Conservation (phyloP, 2,329 filamentous ascomycete genomes). For the Sclerotinia sclerotiorum region DNA sequence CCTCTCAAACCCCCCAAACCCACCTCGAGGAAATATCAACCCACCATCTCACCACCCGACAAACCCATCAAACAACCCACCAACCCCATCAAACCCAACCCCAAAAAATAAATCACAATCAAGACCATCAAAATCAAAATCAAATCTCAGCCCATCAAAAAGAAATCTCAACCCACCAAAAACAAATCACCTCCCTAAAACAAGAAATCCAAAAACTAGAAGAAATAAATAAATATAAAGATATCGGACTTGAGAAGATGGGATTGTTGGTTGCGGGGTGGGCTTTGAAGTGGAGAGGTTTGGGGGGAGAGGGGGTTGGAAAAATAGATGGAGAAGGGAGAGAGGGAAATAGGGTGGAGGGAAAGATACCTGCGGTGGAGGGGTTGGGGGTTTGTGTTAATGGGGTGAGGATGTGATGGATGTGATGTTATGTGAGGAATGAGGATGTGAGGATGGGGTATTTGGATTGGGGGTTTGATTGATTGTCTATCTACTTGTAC, state of each 20-base stretch:
- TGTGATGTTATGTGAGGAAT: too few relatives aligned
- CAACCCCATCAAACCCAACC: too few relatives aligned
- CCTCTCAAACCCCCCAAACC: background rate
- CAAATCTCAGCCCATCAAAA: too few relatives aligned
- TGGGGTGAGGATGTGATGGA: background rate
- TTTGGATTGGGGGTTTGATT: too few relatives aligned
- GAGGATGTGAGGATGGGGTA: too few relatives aligned
- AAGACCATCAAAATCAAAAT: too few relatives aligned
- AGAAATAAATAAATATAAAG: fast-evolving
- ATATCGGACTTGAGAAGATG: background rate
- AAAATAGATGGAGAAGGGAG: background rate
- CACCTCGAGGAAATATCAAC: fast-evolving
- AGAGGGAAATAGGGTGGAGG: background rate
- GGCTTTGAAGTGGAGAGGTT: background rate
- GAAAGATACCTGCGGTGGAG: background rate
- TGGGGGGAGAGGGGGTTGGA: background rate
- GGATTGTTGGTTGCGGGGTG: background rate
- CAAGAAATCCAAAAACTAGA: too few relatives aligned
- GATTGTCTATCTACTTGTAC: too few relatives aligned
- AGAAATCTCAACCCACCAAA: too few relatives aligned
- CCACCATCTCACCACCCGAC: fast-evolving
- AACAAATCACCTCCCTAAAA: too few relatives aligned
- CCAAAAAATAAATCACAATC: too few relatives aligned
- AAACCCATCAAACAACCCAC: background rate
- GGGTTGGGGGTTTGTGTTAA: background rate